phyloP scores from a whole-genome alignment of 139 green algal species.

The Prasinococcaceae sp. region DNA sequence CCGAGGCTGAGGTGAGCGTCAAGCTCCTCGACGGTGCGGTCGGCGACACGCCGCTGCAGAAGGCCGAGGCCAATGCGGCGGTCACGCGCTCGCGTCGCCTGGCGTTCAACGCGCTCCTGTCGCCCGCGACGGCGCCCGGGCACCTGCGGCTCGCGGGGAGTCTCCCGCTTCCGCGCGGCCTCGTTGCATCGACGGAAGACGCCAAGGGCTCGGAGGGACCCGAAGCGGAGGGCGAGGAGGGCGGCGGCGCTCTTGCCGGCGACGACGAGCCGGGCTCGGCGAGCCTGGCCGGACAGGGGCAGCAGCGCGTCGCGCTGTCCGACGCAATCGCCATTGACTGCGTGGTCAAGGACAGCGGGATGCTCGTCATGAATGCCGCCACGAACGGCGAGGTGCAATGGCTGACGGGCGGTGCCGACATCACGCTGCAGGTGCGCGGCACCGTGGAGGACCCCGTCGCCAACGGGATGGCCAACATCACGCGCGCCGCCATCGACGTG shows the following conservation, averaged over 20 bases:
- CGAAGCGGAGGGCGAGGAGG: not conserved
- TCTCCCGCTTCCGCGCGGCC: slow-evolving; percentile 10
- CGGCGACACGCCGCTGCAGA: slow-evolving; percentile 7
- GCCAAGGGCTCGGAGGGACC: not conserved
- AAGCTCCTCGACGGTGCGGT: slow-evolving; percentile 18
- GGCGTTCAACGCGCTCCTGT: not conserved
- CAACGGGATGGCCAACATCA: slow-evolving; percentile 21
- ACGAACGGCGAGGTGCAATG: slow-evolving; percentile 20
- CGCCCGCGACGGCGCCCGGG: slow-evolving; percentile 4
- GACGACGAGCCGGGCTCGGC: not conserved
- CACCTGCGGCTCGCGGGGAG: slow-evolving; percentile 16
- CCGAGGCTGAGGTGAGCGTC: no score
- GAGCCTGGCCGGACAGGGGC: not conserved
- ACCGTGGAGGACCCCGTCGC: slow-evolving; percentile 14
- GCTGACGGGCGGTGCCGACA: slow-evolving; percentile 23
- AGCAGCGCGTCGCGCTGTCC: not conserved
- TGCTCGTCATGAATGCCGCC: slow-evolving; percentile 22
- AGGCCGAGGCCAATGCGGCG: slow-evolving; percentile 15
- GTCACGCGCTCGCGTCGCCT: slow-evolving; percentile 7
- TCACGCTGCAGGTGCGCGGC: slow-evolving; percentile 21
- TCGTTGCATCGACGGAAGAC: no score
- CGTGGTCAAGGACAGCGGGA: slow-evolving; percentile 27
- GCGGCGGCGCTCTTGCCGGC: not conserved
- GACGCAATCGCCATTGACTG: slow-evolving; percentile 20
- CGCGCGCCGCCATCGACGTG: slow-evolving; percentile 11